Base-by-base conservation (phyloP, 345 rosid species). In the Eucalyptus viminalis region DNA sequence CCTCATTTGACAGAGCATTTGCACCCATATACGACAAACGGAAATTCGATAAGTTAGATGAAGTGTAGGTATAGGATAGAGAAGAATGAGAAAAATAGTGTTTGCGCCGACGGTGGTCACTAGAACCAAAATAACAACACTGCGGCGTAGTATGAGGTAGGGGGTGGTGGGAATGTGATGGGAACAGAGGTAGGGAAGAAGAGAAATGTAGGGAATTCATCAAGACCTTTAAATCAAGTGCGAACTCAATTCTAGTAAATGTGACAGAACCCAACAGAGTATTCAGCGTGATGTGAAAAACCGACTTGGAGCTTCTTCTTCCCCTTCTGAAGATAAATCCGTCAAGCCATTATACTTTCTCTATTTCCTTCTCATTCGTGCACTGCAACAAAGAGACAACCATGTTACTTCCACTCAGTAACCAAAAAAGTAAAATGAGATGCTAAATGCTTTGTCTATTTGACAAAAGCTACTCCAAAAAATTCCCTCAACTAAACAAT, bases 1-100 rank as follows among this genome's bases (percentile, higher is more conserved):
- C 96, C 89, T 92, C 99, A 29, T 95, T 92, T 13, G 96, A 92
- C 45, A 95, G 92, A 54, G 91, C 89, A 6, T 92, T 62, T 29
- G 93, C 90, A 62, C 89, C 88, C 60, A 90, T 87, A 37, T 86
- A 87, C 6, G 87, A 50, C 11, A 44, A 88, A 87, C 72, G 53
- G 80, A 31, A 83, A 60, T 86, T 88, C 8, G 91, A 89, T 58
- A 89, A 89, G 89, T 86, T 16, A 40, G 49, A 80, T 65, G 43
- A 34, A 67, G 4, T 31, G 80, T 15, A 4, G 21, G 22, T 34
- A 67, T 31, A 72, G 47, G 88, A 89, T 87, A 34, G 72, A 50
- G 88, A 67, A 22, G 87, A 62, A 58, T 56, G 49, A 13, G 92
- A 90, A 49, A 67, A 40, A 49, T 4, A 83, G 67, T 24, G 81